Base-by-base conservation (phyloP, 352 stramenopile genomes). In the Phytophthora foliorum region DNA sequence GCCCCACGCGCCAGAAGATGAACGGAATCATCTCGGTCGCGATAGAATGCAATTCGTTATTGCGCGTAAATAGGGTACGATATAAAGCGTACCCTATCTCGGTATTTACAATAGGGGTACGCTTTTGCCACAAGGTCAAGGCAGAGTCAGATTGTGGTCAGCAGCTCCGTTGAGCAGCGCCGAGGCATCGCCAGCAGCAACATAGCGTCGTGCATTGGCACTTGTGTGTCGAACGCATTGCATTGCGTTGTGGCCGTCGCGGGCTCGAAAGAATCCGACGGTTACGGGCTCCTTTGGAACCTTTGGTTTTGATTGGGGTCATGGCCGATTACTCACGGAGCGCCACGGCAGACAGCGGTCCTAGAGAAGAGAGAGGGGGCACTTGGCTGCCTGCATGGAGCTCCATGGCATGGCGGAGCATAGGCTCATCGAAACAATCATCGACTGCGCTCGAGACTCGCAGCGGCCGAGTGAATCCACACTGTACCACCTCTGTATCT, bases 1-100 rank as follows among this genome's bases (percentile, higher is more conserved):
- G 64, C 29, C 81, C 75, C 45, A 90, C 50, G 11, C 86, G 86
- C 82, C 86, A 92, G 31, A 75, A 69, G 52, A 74, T 66, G 57
- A 90, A 70, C 72, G 48, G 29, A 32, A 72, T 52, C 56, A 75
- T 66, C 8, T 27, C 34, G 10, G 17, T 17, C 34, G 7, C n/a
- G 34, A 5, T 11, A 3, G n/a, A 45, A 24, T 45, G 38, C 38
- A 3, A 17, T 45, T 45, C 25, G 51, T 34, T 11, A 24, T 34
- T 34, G 27, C n/a, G 14, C 17, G 38, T 22, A 45, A 22, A 17
- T 4, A 9, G 17, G 17, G 19, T 49, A 27, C 19, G 17, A 6
- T 29, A 29, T 29, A 29, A 29, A 29, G 6, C n/a, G 29, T 34
- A 13, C 29, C 29, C 8, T 34, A n/a, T n/a, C n/a, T n/a, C n/a